Evolutionary conservation across 1,284 basidiomycete species (phyloP), one percentile per base, ranked within the genome.

Genomic region (Cystobasidium sp.): DNA sequence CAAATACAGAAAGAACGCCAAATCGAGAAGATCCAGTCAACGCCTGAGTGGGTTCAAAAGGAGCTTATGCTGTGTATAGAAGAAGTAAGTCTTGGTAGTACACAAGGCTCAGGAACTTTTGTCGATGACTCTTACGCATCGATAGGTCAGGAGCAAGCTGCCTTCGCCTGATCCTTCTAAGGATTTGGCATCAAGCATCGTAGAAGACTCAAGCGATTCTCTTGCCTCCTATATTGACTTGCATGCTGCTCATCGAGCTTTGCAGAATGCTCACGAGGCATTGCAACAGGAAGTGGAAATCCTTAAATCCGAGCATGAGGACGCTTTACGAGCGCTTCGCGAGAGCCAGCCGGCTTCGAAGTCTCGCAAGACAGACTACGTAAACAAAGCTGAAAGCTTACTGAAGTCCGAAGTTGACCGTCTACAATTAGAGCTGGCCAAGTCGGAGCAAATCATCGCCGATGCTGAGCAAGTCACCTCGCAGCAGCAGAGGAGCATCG

Each of bases 11-110:
- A 93, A 79, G 88, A 90, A 82, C 87, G 88, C 68, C 91, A 93
- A 77, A 92, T 94, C 75, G 88, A 88, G 78, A 90, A 88, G 80
- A 94, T 96, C 62, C 93, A 94, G 81, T 85, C 86, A 3, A 83
- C 95, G 77, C 88, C 87, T 70, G 89, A 93, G 81, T 85, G 84
- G 37, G 89, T 93, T 79, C 93, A 96, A 82, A 90, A 91, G 82
- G 84, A 88, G 80, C 83, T 93, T 73, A 92, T 94, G 93, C 90
- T 87, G 82, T 89, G 91, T 69, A 93, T 93, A 75, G 92, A 93
- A 82, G 88, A 91, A 85, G 91, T 90, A 76, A 61, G 85, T 79
- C 14, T 59, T 58, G 55, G 39, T 58, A 39, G 24, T 52, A 55
- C 68, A 69, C 14, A 4, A 20, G 24, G 61, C 6, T 9, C 20